Evolutionary conservation across 495 filamentous ascomycete genomes (phyloP), one percentile per base, ranked within the genome.

Genomic region (Xylaria sp.): DNA sequence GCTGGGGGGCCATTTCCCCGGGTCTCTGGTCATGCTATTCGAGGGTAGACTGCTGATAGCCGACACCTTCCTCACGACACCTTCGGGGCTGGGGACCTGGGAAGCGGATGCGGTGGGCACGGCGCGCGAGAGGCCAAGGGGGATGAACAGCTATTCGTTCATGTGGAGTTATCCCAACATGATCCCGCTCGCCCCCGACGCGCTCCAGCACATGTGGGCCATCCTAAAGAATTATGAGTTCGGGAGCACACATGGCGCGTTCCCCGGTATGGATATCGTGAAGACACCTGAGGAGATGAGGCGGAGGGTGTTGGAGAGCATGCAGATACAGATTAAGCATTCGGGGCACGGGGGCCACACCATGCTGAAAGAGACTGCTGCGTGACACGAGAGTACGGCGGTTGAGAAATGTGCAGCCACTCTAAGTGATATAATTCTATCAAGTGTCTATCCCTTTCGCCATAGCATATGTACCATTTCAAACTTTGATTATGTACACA

Each of bases 121-220:
- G 44, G 58, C 73, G 72, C 79, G 84, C 43, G 71, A 82, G 17
- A 82, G 90, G 29, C 86, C 84, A 5, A 69, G 79, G 7, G 89
- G 87, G 0, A 87, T 89, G 67, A 90, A 86, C 9, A 87, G 84
- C 48, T 95, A 87, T 78, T 77, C 88, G 5, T 94, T 95, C 80
- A 90, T 92, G 89, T 94, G 90, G 89, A 91, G 88, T 24, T 90
- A 91, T 74, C 92, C 92, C 4, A 94, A 95, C 77, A 90, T 91
- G 87, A 93, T 94, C 24, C 92, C 92, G 0, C 85, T 94, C 5
- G 73, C 83, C n/a, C 85, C 89, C 4, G 74, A 80, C 21, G 85
- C 86, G 75, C 84, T 92, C 48, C 72, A 79, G 65, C 76, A 76
- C 31, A 89, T 89, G 83, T 90, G 83, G 85, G 64, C 67, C 0